Evolutionary conservation across 805 yeast species (phyloP), one percentile per base, ranked within the genome.

Genomic region (Candida gorgasii): DNA sequence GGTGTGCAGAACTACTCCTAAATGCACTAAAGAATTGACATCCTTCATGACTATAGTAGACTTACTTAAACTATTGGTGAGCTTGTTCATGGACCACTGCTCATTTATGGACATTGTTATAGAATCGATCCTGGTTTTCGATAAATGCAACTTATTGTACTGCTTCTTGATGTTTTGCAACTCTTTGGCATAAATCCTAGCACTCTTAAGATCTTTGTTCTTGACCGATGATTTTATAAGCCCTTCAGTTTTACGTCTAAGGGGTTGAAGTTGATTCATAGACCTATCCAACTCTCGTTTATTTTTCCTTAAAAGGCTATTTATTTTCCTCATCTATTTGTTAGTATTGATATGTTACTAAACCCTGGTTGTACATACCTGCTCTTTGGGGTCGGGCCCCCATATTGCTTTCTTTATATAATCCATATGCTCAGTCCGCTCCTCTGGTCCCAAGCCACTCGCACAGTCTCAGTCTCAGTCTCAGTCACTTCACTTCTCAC

Each of bases 301-400:
- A 63, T 90, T 93, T 65, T 84, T 86, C 44, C 98, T 82, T 31
- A 92, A 75, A 15, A 89, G 73, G 28, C 79, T 72, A 55, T 86
- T 90, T 52, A 95, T 86, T 51, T 80, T 84, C 43, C 93, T 68
- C 74, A 79, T 81, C 79, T 68, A 46, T 1, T 24, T 31, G 47
- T 48, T 45, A 62, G 46, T 72, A 80, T 24, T 35, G 26, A 20
- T 20, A 23, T 24, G 18, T 15, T 15, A 4, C 7, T 9, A 13
- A n/a, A 18, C 4, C 18, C 4, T 34, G n/a, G n/a, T 17, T 8
- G 13, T 9, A 69, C 78, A 38, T 62, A 75, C 82, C 55, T 85
- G 95, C 55, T 88, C 98, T 56, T 84, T 84, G 31, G 97, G 97
- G 58, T 90, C 97, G 0, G 98, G 97, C 0, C 99, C 99, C 85